Conservation (phyloP, 1,139 yeast genomes). For the Spathaspora sp. region DNA sequence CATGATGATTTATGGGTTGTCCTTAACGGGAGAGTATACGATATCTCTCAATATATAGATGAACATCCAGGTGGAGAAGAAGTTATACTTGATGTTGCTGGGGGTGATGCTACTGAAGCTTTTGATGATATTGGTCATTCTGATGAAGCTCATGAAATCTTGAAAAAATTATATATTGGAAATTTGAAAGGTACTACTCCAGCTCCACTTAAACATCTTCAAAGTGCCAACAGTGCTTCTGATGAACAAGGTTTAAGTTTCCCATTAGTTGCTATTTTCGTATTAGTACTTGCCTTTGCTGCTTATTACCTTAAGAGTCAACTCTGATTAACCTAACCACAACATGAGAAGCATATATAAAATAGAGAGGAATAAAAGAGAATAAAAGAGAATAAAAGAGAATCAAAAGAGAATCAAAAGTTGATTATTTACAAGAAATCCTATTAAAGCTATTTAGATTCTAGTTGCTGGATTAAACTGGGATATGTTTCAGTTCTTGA, state of each 20-base stretch:
- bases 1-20: constrained; percentile 87
- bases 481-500: neutral
- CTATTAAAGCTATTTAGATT: neutral
- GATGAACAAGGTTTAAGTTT: constrained; percentile 27
- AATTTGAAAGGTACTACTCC: constrained; percentile 43
- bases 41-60: constrained; percentile 78
- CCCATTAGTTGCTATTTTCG: constrained; percentile 47
- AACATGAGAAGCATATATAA: neutral
- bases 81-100: constrained; percentile 87
- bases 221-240: constrained; percentile 10
- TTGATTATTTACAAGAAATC: neutral
- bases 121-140: constrained; percentile 98
- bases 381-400: neutral
- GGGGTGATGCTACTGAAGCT: constrained; percentile 90
- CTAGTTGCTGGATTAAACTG: neutral
- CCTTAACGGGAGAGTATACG: constrained; percentile 87
- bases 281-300: constrained; percentile 54
- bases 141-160: constrained; percentile 85
- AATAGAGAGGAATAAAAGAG: neutral
- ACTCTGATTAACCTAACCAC: neutral
- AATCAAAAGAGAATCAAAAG: neutral
- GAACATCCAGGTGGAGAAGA: constrained; percentile 99
- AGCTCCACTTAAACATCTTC: constrained; percentile 12
- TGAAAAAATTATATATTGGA: constrained; percentile 71
- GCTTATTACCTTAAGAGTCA: constrained; percentile 43